A percentile compares a stretch with the other conserved stretches of the same genome.
Conservation (phyloP, 176 grass and related monocot species). For the Otatea glauca region DNA sequence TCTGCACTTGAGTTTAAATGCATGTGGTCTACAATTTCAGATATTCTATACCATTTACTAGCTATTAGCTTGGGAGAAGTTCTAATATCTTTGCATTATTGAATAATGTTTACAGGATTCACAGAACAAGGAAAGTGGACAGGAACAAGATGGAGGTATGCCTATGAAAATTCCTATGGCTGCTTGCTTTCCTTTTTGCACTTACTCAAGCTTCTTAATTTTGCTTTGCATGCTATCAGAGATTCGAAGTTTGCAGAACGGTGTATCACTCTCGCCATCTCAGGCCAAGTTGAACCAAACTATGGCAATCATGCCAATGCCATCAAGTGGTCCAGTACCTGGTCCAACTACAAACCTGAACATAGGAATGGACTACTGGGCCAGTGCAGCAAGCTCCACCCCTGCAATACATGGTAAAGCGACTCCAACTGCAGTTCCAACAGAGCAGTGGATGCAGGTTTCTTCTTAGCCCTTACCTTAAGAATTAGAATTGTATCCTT, state of each 20-base stretch:
- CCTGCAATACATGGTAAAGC: conserved; percentile 59
- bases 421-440: conserved; percentile 53
- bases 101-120: conserved; percentile 54
- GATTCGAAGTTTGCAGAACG: conserved; percentile 71
- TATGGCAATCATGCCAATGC: conserved; percentile 60
- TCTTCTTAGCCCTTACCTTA: conserved; percentile 28
- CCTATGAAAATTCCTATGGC: conserved; percentile 22
- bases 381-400: conserved; percentile 53
- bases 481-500: conserved; percentile 14
- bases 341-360: conserved; percentile 81
- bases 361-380: conserved; percentile 92
- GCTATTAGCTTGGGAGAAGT: conserved; percentile 17
- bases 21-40: conserved; percentile 23
- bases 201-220: conserved; percentile 36
- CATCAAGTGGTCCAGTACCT: conserved; percentile 57
- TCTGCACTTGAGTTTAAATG: conserved; percentile 11
- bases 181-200: conserved; percentile 27
- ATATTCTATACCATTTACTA: conserved; percentile 2
- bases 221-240: conserved; percentile 49
- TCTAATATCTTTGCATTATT: conserved; percentile 35
- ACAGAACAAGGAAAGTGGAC: conserved; percentile 68
- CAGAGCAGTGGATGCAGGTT: conserved; percentile 89
- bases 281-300: conserved; percentile 63
- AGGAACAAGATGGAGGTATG: conserved; percentile 76
- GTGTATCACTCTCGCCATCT: conserved; percentile 49